Evolutionary conservation across 768 basidiomycete genomes (phyloP).

Genomic region (Roridomyces roridus): DNA sequence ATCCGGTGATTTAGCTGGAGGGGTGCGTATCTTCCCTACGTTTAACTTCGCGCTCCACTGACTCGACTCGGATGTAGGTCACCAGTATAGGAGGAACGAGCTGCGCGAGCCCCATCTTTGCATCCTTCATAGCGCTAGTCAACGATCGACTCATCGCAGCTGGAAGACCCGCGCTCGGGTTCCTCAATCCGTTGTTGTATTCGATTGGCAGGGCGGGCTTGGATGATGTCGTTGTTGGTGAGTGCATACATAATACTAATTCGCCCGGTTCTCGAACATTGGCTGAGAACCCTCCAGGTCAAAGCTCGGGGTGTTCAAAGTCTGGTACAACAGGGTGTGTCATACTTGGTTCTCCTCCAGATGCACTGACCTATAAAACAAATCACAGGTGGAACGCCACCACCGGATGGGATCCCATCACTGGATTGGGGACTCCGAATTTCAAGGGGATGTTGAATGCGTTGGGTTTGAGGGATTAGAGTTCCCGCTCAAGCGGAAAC

Average conservation of each 20-base stretch:
- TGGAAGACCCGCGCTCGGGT: slow-evolving; percentile 8
- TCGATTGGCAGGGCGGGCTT: slow-evolving; percentile 6
- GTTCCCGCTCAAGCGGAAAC: too few relatives aligned
- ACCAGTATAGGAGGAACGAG: slow-evolving; percentile 14
- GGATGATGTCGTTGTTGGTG: slow-evolving; percentile 5
- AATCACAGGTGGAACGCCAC: slow-evolving; percentile 2
- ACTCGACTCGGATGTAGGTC: slow-evolving; percentile 1
- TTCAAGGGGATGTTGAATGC: too few relatives aligned
- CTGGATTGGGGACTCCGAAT: slow-evolving; percentile 13
- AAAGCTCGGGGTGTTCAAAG: slow-evolving; percentile 13
- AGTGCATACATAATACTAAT: neutral
- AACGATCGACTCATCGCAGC: slow-evolving; percentile 15
- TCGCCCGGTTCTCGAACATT: neutral
- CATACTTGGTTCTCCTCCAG: neutral
- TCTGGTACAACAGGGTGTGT: slow-evolving; percentile 3
- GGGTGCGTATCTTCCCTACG: slow-evolving; percentile 10
- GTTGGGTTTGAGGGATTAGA: too few relatives aligned
- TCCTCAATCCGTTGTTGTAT: slow-evolving; percentile 10
- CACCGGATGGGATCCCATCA: slow-evolving; percentile 9
- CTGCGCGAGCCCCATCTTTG: slow-evolving; percentile 15
- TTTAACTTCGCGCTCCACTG: neutral
- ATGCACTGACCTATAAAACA: neutral
- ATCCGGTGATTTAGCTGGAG: too few relatives aligned
- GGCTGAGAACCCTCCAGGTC: slow-evolving; percentile 1
- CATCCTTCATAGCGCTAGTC: slow-evolving; percentile 13